phyloP scores from a whole-genome alignment of 306 rosid species.

The Pterocarpus macrocarpus region DNA sequence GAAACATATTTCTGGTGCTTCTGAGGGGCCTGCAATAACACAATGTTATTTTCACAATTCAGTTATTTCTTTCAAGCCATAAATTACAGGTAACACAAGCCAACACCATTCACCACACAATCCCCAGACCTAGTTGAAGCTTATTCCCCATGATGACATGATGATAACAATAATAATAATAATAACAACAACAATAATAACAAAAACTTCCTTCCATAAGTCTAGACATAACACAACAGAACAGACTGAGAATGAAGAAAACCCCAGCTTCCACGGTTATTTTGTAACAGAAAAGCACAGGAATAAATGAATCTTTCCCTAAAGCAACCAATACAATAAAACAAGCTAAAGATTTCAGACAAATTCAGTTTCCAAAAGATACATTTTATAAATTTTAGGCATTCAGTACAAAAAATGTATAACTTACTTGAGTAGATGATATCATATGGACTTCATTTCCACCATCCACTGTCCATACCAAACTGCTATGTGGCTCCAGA shows the following conservation, averaged over 20 bases:
- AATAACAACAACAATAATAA: background rate
- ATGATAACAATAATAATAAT: background rate
- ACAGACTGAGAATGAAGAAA: constrained; percentile 31
- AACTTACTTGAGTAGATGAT: constrained; percentile 92
- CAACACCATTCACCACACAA: constrained; percentile 24
- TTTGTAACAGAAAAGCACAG: background rate
- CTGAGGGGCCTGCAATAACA: constrained; percentile 82
- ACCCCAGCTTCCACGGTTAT: background rate
- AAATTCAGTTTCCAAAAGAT: constrained; percentile 24
- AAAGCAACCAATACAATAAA: constrained; percentile 11
- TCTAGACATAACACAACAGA: constrained; percentile 3
- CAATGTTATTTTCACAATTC: constrained; percentile 29
- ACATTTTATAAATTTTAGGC: constrained; percentile 26
- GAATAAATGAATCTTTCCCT: constrained; percentile 11
- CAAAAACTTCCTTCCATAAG: background rate
- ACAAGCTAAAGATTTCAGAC: constrained; percentile 28
- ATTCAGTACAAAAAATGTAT: constrained; percentile 30
- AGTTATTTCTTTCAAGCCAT: constrained; percentile 29
- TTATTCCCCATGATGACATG: background rate
- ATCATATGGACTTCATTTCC: constrained; percentile 97
- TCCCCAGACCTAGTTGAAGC: background rate
- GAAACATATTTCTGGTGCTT: constrained; percentile 93
- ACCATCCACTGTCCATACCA: constrained; percentile 89
- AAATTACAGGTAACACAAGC: constrained; percentile 25
- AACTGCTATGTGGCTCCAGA: constrained; percentile 86